A percentile compares a stretch with the other conserved stretches of the same genome.
phyloP scores from a whole-genome alignment of 1,139 yeast genomes.

The Wickerhamomyces sp. region DNA sequence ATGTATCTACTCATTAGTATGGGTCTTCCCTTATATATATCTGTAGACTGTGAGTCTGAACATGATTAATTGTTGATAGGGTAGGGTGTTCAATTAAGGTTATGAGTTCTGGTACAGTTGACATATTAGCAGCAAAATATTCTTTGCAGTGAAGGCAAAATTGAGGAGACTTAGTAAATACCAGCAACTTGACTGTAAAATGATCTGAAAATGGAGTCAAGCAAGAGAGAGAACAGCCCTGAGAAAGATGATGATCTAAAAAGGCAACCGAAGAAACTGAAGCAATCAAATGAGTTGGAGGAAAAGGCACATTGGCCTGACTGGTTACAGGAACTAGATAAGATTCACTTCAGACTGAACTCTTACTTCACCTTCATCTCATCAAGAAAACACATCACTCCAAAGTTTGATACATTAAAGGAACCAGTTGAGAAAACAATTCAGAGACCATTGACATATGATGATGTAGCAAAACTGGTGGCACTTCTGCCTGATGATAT shows the following conservation, averaged over 20 bases:
- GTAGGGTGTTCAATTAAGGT: no score
- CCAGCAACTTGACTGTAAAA: no score
- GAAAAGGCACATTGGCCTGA: conserved; percentile 17
- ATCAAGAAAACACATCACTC: conserved; percentile 48
- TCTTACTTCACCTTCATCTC: conserved; percentile 54
- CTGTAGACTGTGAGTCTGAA: no score
- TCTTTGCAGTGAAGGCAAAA: no score
- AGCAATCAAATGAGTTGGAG: neutral
- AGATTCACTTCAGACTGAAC: conserved; percentile 43
- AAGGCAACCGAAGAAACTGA: neutral
- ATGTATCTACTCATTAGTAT: no score
- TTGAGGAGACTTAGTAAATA: no score
- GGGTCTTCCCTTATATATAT: no score
- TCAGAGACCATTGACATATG: conserved; percentile 30
- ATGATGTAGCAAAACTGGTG: conserved; percentile 61
- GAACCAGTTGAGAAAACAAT: conserved; percentile 43
- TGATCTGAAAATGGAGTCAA: neutral
- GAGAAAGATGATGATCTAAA: neutral
- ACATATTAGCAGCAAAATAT: no score
- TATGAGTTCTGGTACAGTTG: no score
- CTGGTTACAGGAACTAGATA: conserved; percentile 34
- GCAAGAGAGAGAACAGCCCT: neutral
- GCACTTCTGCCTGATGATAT: conserved; percentile 66
- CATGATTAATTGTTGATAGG: no score
- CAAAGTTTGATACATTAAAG: conserved; percentile 46